These are phyloP conservation scores for Emydomyces testavorans DNA, from an alignment of 2,329 filamentous ascomycete species.

Conservation along the genomic window DNA sequence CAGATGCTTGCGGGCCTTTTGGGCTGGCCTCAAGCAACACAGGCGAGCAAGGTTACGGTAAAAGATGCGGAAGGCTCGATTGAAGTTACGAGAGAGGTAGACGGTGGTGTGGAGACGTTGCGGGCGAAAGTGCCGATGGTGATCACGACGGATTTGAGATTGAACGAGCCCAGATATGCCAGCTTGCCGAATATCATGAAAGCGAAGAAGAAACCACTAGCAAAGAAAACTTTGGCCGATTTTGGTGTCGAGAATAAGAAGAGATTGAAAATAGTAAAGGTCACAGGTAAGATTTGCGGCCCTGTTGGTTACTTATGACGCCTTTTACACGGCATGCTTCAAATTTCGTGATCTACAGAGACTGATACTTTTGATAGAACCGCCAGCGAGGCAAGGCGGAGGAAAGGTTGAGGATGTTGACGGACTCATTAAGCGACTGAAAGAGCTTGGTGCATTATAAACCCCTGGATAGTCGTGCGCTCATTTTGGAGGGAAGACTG, in stretches of 20 bases:
- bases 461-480: neutral
- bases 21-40: slow-evolving; percentile 88
- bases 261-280: slow-evolving; percentile 81
- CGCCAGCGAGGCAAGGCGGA: slow-evolving; percentile 74
- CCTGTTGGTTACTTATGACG: neutral
- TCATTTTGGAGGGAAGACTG: slow-evolving; percentile 5
- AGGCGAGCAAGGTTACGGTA: slow-evolving; percentile 75
- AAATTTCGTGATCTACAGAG: neutral
- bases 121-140: slow-evolving; percentile 77
- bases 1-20: slow-evolving; percentile 93
- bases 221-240: slow-evolving; percentile 79
- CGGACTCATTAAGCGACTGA: slow-evolving; percentile 83
- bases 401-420: slow-evolving; percentile 97
- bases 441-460: slow-evolving; percentile 86
- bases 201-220: slow-evolving; percentile 98
- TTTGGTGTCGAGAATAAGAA: slow-evolving; percentile 63
- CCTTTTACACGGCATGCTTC: neutral
- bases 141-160: slow-evolving; percentile 82
- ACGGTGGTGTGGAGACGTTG: slow-evolving; percentile 87
- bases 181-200: slow-evolving; percentile 99
- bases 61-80: slow-evolving; percentile 55
- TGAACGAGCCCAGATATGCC: slow-evolving; percentile 93
- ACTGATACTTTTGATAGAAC: slow-evolving; percentile 47
- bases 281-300: slow-evolving; percentile 49
- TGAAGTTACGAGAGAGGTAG: slow-evolving; percentile 79